phyloP scores from a whole-genome alignment of 73 alveolate genomes.

The Paramecium tetraurelia region DNA sequence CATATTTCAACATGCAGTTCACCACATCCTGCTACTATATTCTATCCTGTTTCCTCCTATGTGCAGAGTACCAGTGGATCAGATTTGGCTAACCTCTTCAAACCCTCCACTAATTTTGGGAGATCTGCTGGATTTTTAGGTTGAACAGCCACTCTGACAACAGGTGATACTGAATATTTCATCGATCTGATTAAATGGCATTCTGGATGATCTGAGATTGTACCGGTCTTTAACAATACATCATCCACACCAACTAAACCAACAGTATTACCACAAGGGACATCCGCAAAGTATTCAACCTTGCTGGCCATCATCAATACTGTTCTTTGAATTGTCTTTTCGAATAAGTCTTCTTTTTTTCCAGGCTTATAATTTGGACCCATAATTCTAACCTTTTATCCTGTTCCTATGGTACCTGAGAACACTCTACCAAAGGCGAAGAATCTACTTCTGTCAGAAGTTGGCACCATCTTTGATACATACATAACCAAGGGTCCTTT shows the following conservation, averaged over 20 bases:
- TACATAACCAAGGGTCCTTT: slow-evolving; percentile 97
- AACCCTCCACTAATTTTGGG: slow-evolving; percentile 98
- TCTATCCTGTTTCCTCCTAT: slow-evolving; percentile 90
- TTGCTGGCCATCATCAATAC: slow-evolving; percentile 86
- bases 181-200: slow-evolving; percentile 62
- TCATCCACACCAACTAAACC: slow-evolving; percentile 81
- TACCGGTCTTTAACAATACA: slow-evolving; percentile 59
- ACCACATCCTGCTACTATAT: slow-evolving; percentile 98
- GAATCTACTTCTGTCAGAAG: slow-evolving; percentile 87
- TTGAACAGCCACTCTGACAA: slow-evolving; percentile 85
- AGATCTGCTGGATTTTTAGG: slow-evolving; percentile 95
- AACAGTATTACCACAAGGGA: slow-evolving; percentile 95
- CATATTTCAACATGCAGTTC: slow-evolving; percentile 98
- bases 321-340: slow-evolving; percentile 81
- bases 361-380: slow-evolving; percentile 89
- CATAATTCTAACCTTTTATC: slow-evolving; percentile 88
- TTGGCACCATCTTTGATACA: slow-evolving; percentile 93
- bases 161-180: slow-evolving; percentile 73
- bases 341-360: slow-evolving; percentile 78
- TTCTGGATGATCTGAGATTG: slow-evolving; percentile 63
- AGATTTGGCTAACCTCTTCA: slow-evolving; percentile 94
- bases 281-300: slow-evolving; percentile 70
- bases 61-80: slow-evolving; percentile 95
- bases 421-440: slow-evolving; percentile 96
- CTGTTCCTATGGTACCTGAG: slow-evolving; percentile 90